phyloP scores from a whole-genome alignment of 2,329 filamentous ascomycete species.

The Thielaviopsis musarum region DNA sequence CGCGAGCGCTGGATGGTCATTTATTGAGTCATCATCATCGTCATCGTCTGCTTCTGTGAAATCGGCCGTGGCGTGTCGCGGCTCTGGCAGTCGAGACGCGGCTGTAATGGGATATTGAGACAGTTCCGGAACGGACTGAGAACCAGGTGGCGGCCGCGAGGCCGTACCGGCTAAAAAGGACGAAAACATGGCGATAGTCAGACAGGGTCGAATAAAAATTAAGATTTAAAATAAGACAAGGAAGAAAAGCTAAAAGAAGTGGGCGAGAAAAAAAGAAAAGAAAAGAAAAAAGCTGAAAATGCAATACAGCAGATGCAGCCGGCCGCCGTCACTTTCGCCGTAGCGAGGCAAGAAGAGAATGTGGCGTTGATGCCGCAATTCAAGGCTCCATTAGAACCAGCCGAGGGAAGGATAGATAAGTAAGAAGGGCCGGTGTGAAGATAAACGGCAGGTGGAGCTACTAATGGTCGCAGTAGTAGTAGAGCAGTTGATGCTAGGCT shows the following conservation, averaged over 20 bases:
- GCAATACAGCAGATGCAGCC: not conserved
- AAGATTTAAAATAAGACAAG: not conserved
- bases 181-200: slow-evolving; percentile 4
- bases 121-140: slow-evolving; percentile 7
- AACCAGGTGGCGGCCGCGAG: slow-evolving; percentile 1
- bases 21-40: slow-evolving; percentile 22
- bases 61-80: slow-evolving; percentile 42
- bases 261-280: not conserved
- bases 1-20: slow-evolving; percentile 18
- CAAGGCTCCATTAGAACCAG: not conserved
- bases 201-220: not conserved
- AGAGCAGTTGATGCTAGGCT: not conserved
- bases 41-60: slow-evolving; percentile 47
- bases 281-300: not conserved
- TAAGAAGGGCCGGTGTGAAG: not conserved
- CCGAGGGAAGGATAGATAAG: not conserved
- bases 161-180: not conserved
- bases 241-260: not conserved
- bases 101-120: slow-evolving; percentile 1
- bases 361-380: not conserved
- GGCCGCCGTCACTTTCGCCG: not conserved
- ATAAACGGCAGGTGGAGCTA: not conserved
- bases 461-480: not conserved
- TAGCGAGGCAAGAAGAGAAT: not conserved
- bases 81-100: slow-evolving; percentile 14